Evolutionary conservation across 2,329 filamentous ascomycete genomes (phyloP), one percentile per base, ranked within the genome.

Genomic region (Cercospora berteroae): DNA sequence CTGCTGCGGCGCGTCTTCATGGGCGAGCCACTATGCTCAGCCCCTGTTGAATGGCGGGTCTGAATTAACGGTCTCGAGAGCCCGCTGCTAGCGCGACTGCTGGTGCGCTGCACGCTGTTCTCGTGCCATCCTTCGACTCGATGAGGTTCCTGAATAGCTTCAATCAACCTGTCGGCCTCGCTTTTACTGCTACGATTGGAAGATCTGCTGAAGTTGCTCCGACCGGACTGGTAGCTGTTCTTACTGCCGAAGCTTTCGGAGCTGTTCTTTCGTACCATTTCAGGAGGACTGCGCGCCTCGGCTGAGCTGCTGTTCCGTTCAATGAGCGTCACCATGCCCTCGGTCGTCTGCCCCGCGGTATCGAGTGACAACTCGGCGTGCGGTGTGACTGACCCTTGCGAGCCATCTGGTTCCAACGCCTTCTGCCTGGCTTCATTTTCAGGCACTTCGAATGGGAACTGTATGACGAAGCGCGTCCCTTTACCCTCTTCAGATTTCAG

Each of bases 401-500:
- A 70, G 18, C 23, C 66, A 7, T 29, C 61, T 3, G 33, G 61
- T 58, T 71, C 69, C 2, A 74, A 48, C 13, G 66, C 57, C 58
- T 63, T 65, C 63, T 70, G 71, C 16, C 67, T 69, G 18, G 63
- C 57, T 63, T 77, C 77, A 12, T 65, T 67, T n/a, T 82, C 77
- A 0, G 87, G 88, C 0, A 94, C 76, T 7, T 88, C 83, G 70
- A 97, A 95, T 0, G 90, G 90, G 31, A 97, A 81, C 70, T 92
- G 87, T 25, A 97, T 87, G 20, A 93, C 88, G 70, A 97, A 96
- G 62, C 91, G 86, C 18, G 93, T 94, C 0, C 94, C 93, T 73
- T 90, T 91, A 1, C 90, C 90, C 75, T 90, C 86, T 74, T 95
- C 92, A 0, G 93, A 96, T 74, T 93, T 94, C 1, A 97, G 81